A percentile compares a stretch with the other conserved stretches of the same genome.
Evolutionary conservation across 768 basidiomycete species (phyloP).

Genomic region (Rhodotorula kratochvilovae): DNA sequence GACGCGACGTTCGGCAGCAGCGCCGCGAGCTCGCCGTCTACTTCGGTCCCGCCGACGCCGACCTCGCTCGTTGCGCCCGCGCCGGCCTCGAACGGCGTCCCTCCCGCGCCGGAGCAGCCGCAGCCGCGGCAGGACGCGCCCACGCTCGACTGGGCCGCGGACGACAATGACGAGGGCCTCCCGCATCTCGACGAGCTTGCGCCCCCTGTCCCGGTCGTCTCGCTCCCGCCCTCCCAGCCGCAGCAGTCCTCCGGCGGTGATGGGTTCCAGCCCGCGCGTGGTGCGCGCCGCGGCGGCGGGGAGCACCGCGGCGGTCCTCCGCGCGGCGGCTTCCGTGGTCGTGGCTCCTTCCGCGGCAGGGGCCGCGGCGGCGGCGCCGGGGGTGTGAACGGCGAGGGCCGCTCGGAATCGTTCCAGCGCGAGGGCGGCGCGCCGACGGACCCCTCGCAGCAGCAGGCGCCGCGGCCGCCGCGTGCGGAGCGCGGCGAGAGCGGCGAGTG

Average conservation of each 20-base stretch:
- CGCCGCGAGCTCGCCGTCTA: background rate
- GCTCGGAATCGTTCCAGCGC: background rate
- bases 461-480: background rate
- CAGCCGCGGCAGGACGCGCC: background rate
- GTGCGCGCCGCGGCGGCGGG: background rate
- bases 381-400: background rate
- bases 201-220: slow-evolving; percentile 2
- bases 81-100: background rate
- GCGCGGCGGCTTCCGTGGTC: background rate
- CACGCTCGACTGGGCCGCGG: slow-evolving; percentile 27
- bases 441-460: background rate
- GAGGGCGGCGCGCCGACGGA: slow-evolving; percentile 1
- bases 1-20: background rate
- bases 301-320: background rate
- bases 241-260: background rate
- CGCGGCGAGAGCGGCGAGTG: background rate
- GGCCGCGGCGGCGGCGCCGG: background rate
- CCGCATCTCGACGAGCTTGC: slow-evolving; percentile 31
- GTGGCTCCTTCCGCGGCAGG: background rate
- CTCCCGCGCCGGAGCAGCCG: slow-evolving; percentile 2
- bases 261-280: slow-evolving; percentile 21
- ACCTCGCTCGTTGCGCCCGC: background rate
- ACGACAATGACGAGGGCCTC: slow-evolving; percentile 12
- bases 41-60: background rate
- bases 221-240: background rate